phyloP scores from a whole-genome alignment of 306 rosid genomes.

The Alnus rubra region DNA sequence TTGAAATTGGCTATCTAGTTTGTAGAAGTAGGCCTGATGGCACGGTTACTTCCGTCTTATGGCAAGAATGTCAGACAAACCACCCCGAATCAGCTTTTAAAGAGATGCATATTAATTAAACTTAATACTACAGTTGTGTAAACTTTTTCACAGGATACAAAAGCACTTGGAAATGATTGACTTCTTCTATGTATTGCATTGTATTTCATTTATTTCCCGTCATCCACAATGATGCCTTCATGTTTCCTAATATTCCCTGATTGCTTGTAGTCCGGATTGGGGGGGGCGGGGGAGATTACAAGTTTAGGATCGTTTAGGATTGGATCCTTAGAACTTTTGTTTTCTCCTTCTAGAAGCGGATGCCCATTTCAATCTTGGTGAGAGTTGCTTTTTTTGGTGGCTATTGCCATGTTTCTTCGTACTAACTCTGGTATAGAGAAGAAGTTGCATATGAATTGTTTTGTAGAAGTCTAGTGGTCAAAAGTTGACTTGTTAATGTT shows the following conservation, averaged over 20 bases:
- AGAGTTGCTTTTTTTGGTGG: too few species aligned
- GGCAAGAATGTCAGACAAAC: neutral
- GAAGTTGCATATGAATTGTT: too few species aligned
- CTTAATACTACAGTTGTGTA: neutral
- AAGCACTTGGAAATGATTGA: neutral
- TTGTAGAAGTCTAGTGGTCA: too few species aligned
- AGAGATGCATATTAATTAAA: neutral
- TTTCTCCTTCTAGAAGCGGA: neutral
- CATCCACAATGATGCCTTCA: neutral
- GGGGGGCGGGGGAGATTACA: too few species aligned
- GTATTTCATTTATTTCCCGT: neutral
- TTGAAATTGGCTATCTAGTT: neutral
- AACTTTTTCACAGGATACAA: neutral
- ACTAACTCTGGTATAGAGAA: too few species aligned
- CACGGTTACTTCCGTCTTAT: neutral
- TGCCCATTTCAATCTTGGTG: neutral
- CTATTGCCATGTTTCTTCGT: too few species aligned
- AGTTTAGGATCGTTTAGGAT: too few species aligned
- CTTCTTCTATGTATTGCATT: neutral
- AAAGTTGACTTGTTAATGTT: too few species aligned
- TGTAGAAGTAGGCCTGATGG: neutral
- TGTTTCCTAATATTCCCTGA: neutral
- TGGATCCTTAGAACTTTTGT: neutral
- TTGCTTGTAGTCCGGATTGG: neutral
- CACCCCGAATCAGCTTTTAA: neutral